These are phyloP conservation scores for Hanseniaspora thailandica DNA, from an alignment of 805 yeast species.

Conservation along the genomic window DNA sequence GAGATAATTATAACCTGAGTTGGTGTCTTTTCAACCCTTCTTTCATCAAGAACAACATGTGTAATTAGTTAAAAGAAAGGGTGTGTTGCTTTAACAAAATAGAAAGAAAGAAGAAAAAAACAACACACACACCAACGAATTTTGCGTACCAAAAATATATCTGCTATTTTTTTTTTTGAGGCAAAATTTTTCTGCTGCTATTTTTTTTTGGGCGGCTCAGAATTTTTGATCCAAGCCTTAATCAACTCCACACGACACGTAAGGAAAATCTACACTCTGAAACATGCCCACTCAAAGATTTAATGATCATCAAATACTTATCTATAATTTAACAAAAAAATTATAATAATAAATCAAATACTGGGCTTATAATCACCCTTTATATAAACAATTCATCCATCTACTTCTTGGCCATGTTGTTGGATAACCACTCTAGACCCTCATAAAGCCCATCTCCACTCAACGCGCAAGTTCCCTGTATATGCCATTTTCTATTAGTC, in stretches of 20 bases:
- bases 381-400: too few relatives aligned
- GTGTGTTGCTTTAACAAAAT: neutral
- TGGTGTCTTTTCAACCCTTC: neutral
- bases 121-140: neutral
- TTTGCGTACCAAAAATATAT: neutral
- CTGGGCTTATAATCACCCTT: too few relatives aligned
- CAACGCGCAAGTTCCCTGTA: constrained; percentile 90
- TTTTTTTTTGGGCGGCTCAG: too few relatives aligned
- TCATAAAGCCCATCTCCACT: constrained; percentile 90
- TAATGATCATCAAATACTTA: too few relatives aligned
- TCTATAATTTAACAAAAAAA: too few relatives aligned
- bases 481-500: constrained; percentile 92
- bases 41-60: neutral
- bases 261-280: too few relatives aligned
- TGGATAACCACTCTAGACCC: constrained; percentile 83
- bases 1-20: constrained; percentile 9
- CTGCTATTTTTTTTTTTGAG: neutral
- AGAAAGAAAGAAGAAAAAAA: too few relatives aligned
- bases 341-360: too few relatives aligned
- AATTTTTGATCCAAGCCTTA: neutral
- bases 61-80: neutral
- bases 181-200: neutral
- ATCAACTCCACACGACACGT: neutral
- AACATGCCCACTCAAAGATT: too few relatives aligned
- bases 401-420: constrained; percentile 45